These are phyloP conservation scores for Kwoniella pini DNA, from an alignment of 768 basidiomycete genomes.

Conservation along the genomic window DNA sequence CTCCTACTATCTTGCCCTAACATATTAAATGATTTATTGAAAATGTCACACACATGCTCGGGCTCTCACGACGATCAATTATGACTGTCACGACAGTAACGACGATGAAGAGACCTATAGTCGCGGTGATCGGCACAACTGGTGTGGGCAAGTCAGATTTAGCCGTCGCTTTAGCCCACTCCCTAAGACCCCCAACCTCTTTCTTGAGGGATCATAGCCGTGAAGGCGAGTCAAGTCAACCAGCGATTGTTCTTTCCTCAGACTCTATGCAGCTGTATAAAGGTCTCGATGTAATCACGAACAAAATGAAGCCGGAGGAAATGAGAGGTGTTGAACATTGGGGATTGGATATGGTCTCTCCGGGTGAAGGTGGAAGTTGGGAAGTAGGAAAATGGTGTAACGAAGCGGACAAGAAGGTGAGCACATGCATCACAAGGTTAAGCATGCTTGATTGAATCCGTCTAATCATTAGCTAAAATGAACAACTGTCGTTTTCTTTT, in stretches of 20 bases:
- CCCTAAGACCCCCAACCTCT: constrained; percentile 61
- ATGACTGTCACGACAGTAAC: neutral
- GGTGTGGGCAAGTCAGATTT: constrained; percentile 93
- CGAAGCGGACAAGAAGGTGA: constrained; percentile 74
- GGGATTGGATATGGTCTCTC: constrained; percentile 81
- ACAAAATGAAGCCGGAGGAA: constrained; percentile 80
- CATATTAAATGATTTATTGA: neutral
- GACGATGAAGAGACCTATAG: constrained; percentile 55
- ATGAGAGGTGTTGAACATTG: constrained; percentile 80
- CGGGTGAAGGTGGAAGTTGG: constrained; percentile 65
- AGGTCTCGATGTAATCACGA: constrained; percentile 90
- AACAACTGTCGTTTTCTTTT: neutral
- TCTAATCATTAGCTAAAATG: neutral
- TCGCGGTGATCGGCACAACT: constrained; percentile 89
- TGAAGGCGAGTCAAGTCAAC: neutral
- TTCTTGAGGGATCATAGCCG: constrained; percentile 16
- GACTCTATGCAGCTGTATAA: constrained; percentile 97
- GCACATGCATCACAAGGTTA: constrained; percentile 46
- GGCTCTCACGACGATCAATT: neutral
- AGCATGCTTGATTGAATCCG: neutral
- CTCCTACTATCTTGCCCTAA: no score
- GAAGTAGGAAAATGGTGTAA: constrained; percentile 66
- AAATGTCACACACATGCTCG: constrained; percentile 6
- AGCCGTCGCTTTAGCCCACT: constrained; percentile 79
- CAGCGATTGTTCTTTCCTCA: constrained; percentile 72